Base-by-base conservation (phyloP, 129 eudicot genomes). In the Lonicera japonica region DNA sequence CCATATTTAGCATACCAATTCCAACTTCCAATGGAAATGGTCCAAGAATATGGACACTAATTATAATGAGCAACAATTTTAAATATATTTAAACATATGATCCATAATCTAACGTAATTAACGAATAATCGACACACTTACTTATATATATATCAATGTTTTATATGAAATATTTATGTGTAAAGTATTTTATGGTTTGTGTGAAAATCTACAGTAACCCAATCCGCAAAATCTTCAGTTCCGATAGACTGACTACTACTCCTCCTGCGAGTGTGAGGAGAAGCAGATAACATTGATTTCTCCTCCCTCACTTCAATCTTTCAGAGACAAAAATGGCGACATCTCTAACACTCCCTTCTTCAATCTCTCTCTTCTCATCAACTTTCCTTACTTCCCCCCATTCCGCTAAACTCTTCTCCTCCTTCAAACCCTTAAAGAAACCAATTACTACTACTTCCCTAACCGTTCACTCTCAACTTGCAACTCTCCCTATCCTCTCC, bases 401-500 rank as follows among this genome's bases (percentile, higher is more conserved):
- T 9, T 6, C 36, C 36, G 6, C 36, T 1, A 29, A 29, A 1
- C 36, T 29, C 36, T 29, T 29, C 36, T 29, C 56, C 19, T 63
- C 65, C 80, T 23, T 60, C 69, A 83, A 73, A 64, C 76, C 66
- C 72, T 66, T 16, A 17, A 2, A 12, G 67, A 8, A 58, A 58
- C 1, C 67, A 51, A 22, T 1, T 58, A 21, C 64, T 54, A 70
- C 50, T 17, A 55, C 45, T 79, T 85, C 69, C 20, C 57, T 5
- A 48, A 11, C 73, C 71, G 73, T 72, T 73, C 73, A 76, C 47
- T 73, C 80, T 70, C 69, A 82, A 22, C 80, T 77, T 40, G 64
- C 96, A 65, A 82, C 96, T 1, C 88, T 92, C 76, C 98, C 98
- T 0, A 23, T 92, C 54, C 86, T 92, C 84, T 84, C 94, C 16